Evolutionary conservation across 2,329 filamentous ascomycete species (phyloP), one percentile per base, ranked within the genome.

Genomic region (Ophiostoma sp.): DNA sequence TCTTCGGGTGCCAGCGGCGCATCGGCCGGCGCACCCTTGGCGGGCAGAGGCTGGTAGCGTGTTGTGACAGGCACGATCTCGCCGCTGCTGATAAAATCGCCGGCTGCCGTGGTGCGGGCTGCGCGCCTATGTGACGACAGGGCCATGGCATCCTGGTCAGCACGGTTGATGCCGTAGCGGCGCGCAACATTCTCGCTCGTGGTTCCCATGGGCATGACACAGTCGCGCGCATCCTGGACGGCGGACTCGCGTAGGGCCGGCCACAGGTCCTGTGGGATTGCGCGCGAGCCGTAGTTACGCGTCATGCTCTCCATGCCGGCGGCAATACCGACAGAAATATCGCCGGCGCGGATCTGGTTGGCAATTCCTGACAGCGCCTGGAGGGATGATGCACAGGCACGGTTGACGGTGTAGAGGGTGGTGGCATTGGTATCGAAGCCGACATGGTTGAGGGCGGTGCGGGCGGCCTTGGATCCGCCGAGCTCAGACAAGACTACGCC

Each of bases 221-320:
- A 97, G 78, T 97, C 94, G 60, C 86, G 82, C 3, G 91, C 91
- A 73, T 96, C 89, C 76, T 90, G 84, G 11, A 86, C 84, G 1
- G 81, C 79, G 3, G 85, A 88, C 1, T 90, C 85, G 75, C 83
- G 86, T 72, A 97, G 81, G 68, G 86, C 88, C 0, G 90, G 88
- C 92, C 93, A 97, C 13, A 93, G 80, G 73, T 93, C 87, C 0
- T 88, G 89, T 0, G 94, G 94, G 62, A 97, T 95, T n/a, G 94
- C 94, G 71, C 88, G 83, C 35, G 83, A 87, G 68, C 89, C 93
- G 80, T 97, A 97, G 81, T 97, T 97, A 74, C 90, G 83, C 73
- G 92, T 96, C 94, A 97, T 97, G 81, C 90, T 94, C 85, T 97
- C 94, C 91, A 96, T 97, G 39, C 94, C 94, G 1, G 91, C 94